phyloP scores from a whole-genome alignment of 2,329 filamentous ascomycete genomes.

The Xylariaceae sp. region DNA sequence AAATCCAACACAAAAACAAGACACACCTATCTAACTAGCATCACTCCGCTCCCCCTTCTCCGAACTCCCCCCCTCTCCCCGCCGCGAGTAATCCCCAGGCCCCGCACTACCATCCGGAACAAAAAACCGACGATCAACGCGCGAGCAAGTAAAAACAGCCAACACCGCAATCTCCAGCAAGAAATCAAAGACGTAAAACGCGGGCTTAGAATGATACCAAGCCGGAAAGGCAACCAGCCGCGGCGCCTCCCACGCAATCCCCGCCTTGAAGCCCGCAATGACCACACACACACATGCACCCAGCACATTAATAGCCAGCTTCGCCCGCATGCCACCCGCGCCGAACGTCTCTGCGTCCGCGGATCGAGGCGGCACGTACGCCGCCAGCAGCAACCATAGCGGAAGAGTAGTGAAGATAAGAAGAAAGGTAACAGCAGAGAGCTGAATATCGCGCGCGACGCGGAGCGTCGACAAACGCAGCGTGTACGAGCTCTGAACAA shows the following conservation, averaged over 20 bases:
- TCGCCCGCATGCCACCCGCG: constrained; percentile 29
- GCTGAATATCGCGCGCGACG: constrained; percentile 28
- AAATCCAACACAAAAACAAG: too few relatives aligned
- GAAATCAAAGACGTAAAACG: constrained; percentile 38
- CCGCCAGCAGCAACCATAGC: constrained; percentile 25
- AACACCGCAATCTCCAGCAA: constrained; percentile 31
- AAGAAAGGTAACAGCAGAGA: constrained; percentile 28
- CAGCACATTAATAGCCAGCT: constrained; percentile 30
- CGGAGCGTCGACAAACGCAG: constrained; percentile 20
- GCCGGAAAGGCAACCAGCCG: constrained; percentile 20
- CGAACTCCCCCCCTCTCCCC: constrained; percentile 1
- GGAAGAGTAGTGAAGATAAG: constrained; percentile 31
- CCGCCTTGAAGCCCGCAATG: constrained; percentile 30
- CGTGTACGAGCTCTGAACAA: constrained; percentile 32
- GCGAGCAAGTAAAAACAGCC: constrained; percentile 18
- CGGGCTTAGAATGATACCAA: constrained; percentile 33
- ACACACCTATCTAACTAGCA: too few relatives aligned
- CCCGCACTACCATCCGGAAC: constrained; percentile 28
- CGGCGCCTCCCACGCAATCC: constrained; percentile 27
- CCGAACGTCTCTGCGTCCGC: constrained; percentile 33
- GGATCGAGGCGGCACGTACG: constrained; percentile 30
- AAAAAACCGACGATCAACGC: constrained; percentile 30
- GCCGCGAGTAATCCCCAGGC: constrained; percentile 27
- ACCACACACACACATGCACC: constrained; percentile 22
- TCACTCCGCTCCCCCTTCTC: constrained; percentile 16